These are phyloP conservation scores for Arthromyces matolae DNA, from an alignment of 768 basidiomycete genomes.

Conservation along the genomic window DNA sequence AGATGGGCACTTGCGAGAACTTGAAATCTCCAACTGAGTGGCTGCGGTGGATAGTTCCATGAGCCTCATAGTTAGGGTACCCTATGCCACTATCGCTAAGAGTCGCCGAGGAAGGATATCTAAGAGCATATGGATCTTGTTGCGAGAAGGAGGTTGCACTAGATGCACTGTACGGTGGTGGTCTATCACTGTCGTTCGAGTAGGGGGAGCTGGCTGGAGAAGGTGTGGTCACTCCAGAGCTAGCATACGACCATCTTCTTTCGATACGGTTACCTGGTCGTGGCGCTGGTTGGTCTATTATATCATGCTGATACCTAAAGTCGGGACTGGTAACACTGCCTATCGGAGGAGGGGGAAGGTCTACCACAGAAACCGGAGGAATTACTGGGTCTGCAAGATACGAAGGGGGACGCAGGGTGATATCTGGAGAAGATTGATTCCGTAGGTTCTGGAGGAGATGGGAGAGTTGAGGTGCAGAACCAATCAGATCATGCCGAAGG, in stretches of 20 bases:
- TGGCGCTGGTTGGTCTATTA: constrained; percentile 16
- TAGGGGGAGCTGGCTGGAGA: constrained; percentile 10
- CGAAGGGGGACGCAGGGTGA: constrained; percentile 34
- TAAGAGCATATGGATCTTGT: constrained; percentile 6
- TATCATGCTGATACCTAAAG: constrained; percentile 25
- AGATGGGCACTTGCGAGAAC: constrained; percentile 19
- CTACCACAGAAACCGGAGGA: constrained; percentile 28
- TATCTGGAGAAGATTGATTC: constrained; percentile 27
- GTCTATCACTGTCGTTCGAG: constrained; percentile 13
- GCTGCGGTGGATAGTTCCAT: constrained; percentile 7
- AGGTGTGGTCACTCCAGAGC: constrained; percentile 11
- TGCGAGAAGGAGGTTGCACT: constrained; percentile 13
- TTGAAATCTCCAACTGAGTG: constrained; percentile 19
- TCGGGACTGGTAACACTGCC: constrained; percentile 24
- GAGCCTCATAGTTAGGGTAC: constrained; percentile 11
- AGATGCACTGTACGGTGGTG: constrained; percentile 23
- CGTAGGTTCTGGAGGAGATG: constrained; percentile 51
- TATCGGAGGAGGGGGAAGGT: constrained; percentile 39
- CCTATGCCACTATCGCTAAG: constrained; percentile 6
- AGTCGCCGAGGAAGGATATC: constrained; percentile 2
- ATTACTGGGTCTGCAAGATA: constrained; percentile 27
- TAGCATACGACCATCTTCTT: constrained; percentile 22
- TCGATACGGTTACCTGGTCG: constrained; percentile 17
- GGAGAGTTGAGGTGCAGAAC: constrained; percentile 56
- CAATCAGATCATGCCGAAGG: constrained; percentile 61